Evolutionary conservation across 306 rosid species (phyloP).

Genomic region (Neltuma alba): DNA sequence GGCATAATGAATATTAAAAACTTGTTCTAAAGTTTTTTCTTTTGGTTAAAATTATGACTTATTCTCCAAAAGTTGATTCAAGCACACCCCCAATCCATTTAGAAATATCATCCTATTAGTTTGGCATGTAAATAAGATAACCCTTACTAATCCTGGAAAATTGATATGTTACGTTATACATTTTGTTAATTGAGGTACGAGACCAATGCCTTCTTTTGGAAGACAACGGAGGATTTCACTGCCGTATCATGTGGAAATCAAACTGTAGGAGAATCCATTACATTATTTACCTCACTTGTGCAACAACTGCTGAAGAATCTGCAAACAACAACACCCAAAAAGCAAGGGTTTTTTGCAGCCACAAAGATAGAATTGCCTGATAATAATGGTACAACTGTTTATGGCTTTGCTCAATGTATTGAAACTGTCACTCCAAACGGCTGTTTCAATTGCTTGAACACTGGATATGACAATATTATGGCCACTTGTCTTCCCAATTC

Average conservation of each 20-base stretch:
- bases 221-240: not conserved
- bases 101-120: too few relatives aligned
- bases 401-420: not conserved
- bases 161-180: not conserved
- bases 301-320: not conserved
- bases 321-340: not conserved
- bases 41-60: too few relatives aligned
- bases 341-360: not conserved
- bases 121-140: too few relatives aligned
- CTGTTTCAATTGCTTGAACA: not conserved
- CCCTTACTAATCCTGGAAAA: not conserved
- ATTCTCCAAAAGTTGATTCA: too few relatives aligned
- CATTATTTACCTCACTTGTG: not conserved
- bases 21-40: too few relatives aligned
- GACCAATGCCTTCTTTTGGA: not conserved
- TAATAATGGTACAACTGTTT: not conserved
- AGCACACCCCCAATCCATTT: too few relatives aligned
- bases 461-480: not conserved
- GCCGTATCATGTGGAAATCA: not conserved
- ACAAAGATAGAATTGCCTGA: not conserved
- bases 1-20: too few relatives aligned
- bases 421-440: not conserved
- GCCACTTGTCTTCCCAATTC: not conserved
- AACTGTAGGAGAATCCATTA: not conserved
- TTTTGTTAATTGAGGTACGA: conserved; percentile 3